phyloP scores from a whole-genome alignment of 257 asterid species.

The Jaltomata sinuosa region DNA sequence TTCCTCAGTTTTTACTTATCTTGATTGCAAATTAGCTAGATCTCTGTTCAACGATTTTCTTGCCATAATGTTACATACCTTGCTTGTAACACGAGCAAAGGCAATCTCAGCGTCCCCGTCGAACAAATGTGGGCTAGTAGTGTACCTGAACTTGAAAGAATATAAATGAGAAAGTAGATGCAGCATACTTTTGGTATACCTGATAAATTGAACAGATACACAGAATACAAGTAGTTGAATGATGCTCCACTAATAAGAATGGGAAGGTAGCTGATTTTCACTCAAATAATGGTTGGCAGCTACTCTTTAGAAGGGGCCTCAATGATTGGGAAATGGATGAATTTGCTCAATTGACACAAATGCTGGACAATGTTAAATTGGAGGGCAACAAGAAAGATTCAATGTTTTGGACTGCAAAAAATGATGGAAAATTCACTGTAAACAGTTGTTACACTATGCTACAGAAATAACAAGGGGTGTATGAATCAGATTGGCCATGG shows the following conservation, averaged over 20 bases:
- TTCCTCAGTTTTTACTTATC: neutral
- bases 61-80: slow-evolving; percentile 34
- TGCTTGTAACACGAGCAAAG: slow-evolving; percentile 67
- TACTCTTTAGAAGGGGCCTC: neutral
- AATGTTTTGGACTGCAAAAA: neutral
- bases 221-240: neutral
- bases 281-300: neutral
- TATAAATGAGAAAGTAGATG: neutral
- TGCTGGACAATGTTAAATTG: neutral
- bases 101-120: slow-evolving; percentile 79
- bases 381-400: neutral
- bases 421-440: neutral
- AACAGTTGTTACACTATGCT: neutral
- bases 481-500: neutral
- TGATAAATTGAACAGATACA: neutral
- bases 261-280: neutral
- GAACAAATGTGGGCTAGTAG: slow-evolving; percentile 99
- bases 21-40: neutral
- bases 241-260: neutral
- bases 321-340: neutral
- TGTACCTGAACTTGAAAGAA: slow-evolving; percentile 45
- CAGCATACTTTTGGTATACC: neutral
- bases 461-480: neutral
- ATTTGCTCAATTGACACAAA: neutral
- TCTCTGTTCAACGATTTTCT: neutral